Base-by-base conservation (phyloP, 176 grass and related monocot genomes). In the Microstegium vimineum region DNA sequence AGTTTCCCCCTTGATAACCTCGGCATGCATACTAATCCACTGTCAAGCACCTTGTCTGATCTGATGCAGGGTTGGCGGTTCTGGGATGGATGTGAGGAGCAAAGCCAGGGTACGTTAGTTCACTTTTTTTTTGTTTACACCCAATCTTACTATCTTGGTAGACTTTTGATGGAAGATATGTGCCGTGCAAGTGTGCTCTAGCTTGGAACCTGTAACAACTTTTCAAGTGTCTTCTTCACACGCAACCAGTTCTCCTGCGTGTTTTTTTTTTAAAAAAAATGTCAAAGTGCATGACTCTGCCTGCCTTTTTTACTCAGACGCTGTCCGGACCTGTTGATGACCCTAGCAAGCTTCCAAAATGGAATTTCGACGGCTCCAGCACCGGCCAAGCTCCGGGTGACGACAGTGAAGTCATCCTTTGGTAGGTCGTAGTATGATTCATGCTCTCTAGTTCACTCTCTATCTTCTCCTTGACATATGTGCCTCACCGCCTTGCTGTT, bases 321-420 rank as follows among this genome's bases (percentile, higher is more conserved):
- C 49, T 98, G 65, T 72, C 92, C 25, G 86, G 91, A 30, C 92
- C 95, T 25, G 85, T 95, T 9, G 89, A 74, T 52, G 77, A 85
- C 76, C 95, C 92, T 0, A 91, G 84, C 75, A 87, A 98, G 86
- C 90, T 98, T 66, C 95, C 95, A 35, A 98, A 98, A 28, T 98
- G 92, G 92, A 98, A 98, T n/a, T 98, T 91, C 40, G 95, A 98
- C 52, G 95, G 95, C 51, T 98, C 95, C 14, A 98, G 95, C 85
- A 98, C 95, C 8, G 89, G 90, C n/a, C 95, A 98, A 64, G 95
- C 95, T 43, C 81, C 85, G 1, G 92, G 92, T 35, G 62, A 91
- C 13, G 92, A 98, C 62, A 95, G 95, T 62, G 92, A 98, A 74
- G 95, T 98, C 56, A 95, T 93, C 85, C 86, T 98, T 28, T 73